Percentiles rank a stretch among this genome's conserved stretches.
Conservation (phyloP, 768 basidiomycete species). For the Serendipita vermifera region DNA sequence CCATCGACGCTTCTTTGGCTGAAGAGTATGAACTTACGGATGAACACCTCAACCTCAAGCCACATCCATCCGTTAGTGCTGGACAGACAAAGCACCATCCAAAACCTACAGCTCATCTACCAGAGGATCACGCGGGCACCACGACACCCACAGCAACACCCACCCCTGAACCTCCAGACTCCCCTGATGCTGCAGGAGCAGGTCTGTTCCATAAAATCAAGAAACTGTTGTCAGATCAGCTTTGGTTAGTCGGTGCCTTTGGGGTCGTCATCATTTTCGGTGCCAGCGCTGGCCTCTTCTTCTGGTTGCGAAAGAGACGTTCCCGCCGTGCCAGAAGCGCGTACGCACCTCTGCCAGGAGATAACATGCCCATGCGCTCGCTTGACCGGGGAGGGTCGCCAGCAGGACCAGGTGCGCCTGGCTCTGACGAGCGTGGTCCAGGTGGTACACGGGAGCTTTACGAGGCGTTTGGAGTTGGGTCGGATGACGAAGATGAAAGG, state of each 20-base stretch:
- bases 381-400: constrained; percentile 31
- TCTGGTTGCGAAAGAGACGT: constrained; percentile 48
- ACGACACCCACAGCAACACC: constrained; percentile 29
- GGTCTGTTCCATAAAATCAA: constrained; percentile 78
- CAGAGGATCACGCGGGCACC: constrained; percentile 84
- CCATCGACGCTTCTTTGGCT: constrained; percentile 56
- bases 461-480: constrained; percentile 88
- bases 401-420: constrained; percentile 24
- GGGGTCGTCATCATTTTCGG: constrained; percentile 65
- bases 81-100: constrained; percentile 46
- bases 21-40: constrained; percentile 34
- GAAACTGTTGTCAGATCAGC: constrained; percentile 57
- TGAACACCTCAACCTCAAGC: constrained; percentile 24
- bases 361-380: constrained; percentile 67
- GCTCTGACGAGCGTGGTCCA: constrained; percentile 13
- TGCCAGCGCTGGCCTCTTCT: constrained; percentile 54
- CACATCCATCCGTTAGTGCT: constrained; percentile 25
- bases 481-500: constrained; percentile 54
- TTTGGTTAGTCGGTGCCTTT: constrained; percentile 85
- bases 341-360: constrained; percentile 51
- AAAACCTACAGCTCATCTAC: constrained; percentile 80
- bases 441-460: constrained; percentile 76
- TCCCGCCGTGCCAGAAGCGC: constrained; percentile 29
- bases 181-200: constrained; percentile 43
- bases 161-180: background rate